These are phyloP conservation scores for Paratinospora sagittata DNA, from an alignment of 164 flowering plant species.

Conservation along the genomic window DNA sequence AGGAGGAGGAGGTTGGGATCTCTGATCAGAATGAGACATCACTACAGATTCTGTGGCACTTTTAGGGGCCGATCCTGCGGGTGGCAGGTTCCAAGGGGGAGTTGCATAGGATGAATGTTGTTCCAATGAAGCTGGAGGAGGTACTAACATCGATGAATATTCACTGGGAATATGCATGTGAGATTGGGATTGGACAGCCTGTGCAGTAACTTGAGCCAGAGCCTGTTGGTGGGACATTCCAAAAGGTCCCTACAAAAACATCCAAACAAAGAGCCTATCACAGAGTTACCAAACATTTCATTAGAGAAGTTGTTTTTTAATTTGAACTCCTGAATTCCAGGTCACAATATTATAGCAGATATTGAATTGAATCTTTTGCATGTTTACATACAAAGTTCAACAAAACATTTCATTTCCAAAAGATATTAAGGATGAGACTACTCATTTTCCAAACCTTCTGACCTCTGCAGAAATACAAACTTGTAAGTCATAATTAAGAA, in stretches of 20 bases:
- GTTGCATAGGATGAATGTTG: slow-evolving; percentile 26
- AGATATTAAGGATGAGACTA: neutral
- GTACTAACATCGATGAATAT: slow-evolving; percentile 30
- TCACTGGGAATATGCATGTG: slow-evolving; percentile 41
- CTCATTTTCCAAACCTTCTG: neutral
- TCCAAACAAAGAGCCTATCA: neutral
- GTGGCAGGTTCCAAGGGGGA: slow-evolving; percentile 32
- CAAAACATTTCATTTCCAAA: neutral
- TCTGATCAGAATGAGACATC: slow-evolving; percentile 44
- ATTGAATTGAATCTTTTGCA: neutral
- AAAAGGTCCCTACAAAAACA: slow-evolving; percentile 55
- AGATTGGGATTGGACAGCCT: slow-evolving; percentile 67
- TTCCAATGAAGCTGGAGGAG: slow-evolving; percentile 24
- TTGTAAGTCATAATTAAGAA: neutral
- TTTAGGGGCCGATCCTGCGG: slow-evolving; percentile 29
- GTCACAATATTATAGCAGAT: neutral
- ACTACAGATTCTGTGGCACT: slow-evolving; percentile 34
- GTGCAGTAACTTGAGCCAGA: slow-evolving; percentile 90
- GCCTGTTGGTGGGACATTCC: slow-evolving; percentile 95
- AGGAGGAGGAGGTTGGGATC: slow-evolving; percentile 28
- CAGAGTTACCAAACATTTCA: neutral
- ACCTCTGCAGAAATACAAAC: neutral
- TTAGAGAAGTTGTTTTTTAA: neutral
- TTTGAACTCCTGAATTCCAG: neutral
- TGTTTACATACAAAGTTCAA: neutral